Conservation (phyloP, 2,329 filamentous ascomycete species). For the Colletotrichum sp. region DNA sequence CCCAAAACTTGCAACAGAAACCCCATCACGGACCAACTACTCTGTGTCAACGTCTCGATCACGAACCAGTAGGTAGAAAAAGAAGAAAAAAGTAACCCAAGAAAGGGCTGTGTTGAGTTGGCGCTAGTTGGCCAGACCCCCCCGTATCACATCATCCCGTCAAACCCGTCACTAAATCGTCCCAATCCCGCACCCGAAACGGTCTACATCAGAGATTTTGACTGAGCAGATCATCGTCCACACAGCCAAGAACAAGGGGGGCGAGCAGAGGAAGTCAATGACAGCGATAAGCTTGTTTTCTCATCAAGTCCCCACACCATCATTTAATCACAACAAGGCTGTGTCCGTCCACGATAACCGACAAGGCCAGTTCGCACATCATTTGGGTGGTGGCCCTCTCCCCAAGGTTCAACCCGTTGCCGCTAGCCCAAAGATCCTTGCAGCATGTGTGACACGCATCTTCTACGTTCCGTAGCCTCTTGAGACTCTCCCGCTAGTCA, state of each 20-base stretch:
- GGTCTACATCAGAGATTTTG: slow-evolving; percentile 13
- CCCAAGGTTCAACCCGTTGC: background rate
- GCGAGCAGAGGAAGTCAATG: background rate
- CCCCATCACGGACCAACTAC: background rate
- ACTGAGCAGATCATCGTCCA: background rate
- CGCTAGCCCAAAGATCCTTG: background rate
- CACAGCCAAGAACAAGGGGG: background rate
- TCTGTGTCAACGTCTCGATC: background rate
- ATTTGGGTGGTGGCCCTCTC: background rate
- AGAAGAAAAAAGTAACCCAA: background rate
- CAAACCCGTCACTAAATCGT: background rate
- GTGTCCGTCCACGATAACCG: background rate
- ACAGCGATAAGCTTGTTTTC: background rate
- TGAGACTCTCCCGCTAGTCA: background rate
- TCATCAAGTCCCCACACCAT: background rate
- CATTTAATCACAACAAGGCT: background rate
- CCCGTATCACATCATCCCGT: background rate
- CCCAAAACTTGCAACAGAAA: background rate
- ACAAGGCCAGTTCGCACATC: background rate
- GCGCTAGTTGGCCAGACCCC: background rate
- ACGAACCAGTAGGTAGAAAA: background rate
- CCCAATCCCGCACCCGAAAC: background rate
- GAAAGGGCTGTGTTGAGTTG: slow-evolving; percentile 7
- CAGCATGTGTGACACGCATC: background rate
- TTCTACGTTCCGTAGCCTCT: background rate